Percentiles rank a stretch among this genome's conserved stretches.
phyloP scores from a whole-genome alignment of 108 stramenopile species.

The Fistulifera pelliculosa region DNA sequence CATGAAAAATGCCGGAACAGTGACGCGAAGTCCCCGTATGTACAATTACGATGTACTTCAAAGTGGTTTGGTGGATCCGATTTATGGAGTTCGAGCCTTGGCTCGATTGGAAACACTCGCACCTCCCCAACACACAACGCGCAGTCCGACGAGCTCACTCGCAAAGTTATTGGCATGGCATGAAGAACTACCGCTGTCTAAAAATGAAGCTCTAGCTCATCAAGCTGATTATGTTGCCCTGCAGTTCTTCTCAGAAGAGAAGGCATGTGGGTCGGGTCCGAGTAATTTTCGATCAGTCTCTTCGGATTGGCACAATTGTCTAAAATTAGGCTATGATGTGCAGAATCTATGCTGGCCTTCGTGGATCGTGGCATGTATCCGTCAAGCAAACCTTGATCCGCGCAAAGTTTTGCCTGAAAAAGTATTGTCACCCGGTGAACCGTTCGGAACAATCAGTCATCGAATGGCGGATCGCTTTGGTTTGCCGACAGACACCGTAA shows the following conservation, averaged over 20 bases:
- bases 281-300: constrained; percentile 12
- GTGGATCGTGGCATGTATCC: constrained; percentile 51
- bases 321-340: constrained; percentile 91
- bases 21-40: constrained; percentile 51
- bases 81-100: constrained; percentile 29
- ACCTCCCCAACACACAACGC: constrained; percentile 70
- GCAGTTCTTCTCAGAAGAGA: constrained; percentile 31
- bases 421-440: constrained; percentile 66
- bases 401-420: constrained; percentile 30
- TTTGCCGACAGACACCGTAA: constrained; percentile 32
- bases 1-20: constrained; percentile 13
- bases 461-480: constrained; percentile 42
- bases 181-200: constrained; percentile 45
- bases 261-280: constrained; percentile 18
- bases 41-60: constrained; percentile 62
- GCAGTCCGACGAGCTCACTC: constrained; percentile 73
- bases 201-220: constrained; percentile 69
- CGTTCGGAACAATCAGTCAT: constrained; percentile 57
- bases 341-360: constrained; percentile 49
- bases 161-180: constrained; percentile 87
- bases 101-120: constrained; percentile 57
- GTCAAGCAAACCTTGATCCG: constrained; percentile 38
- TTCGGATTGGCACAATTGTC: constrained; percentile 90
- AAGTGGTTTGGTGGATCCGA: constrained; percentile 4
- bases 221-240: constrained; percentile 88